Evolutionary conservation across 352 stramenopile genomes (phyloP).

Genomic region (Phytophthora sansomeana): DNA sequence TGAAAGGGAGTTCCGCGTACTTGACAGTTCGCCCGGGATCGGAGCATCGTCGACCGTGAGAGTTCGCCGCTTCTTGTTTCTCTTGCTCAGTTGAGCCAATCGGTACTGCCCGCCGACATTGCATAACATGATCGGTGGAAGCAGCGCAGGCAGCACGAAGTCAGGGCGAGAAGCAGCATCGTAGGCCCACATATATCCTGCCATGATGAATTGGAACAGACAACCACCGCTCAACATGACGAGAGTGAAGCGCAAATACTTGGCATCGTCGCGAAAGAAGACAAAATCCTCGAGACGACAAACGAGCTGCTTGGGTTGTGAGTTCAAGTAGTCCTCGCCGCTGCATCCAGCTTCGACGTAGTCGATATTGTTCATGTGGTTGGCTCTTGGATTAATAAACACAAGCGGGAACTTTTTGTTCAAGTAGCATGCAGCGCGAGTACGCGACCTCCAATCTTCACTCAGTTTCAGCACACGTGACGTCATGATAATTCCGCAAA

Average conservation of each 20-base stretch:
- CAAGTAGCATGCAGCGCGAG: conserved; percentile 10
- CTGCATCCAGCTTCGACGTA: conserved; percentile 4
- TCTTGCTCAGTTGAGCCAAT: conserved; percentile 7
- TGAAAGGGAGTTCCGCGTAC: background rate
- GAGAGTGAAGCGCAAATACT: background rate
- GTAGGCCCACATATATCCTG: conserved; percentile 14
- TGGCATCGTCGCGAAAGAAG: conserved; percentile 10
- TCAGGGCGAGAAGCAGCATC: conserved; percentile 3
- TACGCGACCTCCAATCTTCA: background rate
- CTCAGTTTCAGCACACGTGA: conserved; percentile 3
- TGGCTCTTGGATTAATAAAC: conserved; percentile 5
- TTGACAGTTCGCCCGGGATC: background rate
- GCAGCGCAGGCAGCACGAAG: conserved; percentile 8
- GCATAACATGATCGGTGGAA: conserved; percentile 15
- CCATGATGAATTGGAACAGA: conserved; percentile 13
- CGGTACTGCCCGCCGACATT: conserved; percentile 4
- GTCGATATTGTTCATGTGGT: background rate
- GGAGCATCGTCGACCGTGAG: background rate
- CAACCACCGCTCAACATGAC: conserved; percentile 10
- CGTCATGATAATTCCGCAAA: conserved; percentile 4
- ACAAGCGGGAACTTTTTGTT: conserved; percentile 2
- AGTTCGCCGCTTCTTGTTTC: background rate
- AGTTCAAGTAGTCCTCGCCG: background rate
- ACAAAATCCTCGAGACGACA: background rate
- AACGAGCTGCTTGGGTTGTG: background rate